Conservation (phyloP, 2,329 filamentous ascomycete species). For the Aspergillus luchuensis region DNA sequence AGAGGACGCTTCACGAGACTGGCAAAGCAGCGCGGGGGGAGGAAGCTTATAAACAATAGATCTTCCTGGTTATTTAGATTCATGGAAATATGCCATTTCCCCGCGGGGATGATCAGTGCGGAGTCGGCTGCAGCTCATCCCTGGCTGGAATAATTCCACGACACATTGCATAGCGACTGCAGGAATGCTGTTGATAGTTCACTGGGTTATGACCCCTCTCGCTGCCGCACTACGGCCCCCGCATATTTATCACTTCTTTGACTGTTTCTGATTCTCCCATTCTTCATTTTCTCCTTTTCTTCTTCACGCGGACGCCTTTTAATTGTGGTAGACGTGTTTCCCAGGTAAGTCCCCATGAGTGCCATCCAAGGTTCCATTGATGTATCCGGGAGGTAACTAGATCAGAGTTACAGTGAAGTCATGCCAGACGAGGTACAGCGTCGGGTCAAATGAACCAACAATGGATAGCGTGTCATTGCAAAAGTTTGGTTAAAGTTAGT, state of each 20-base stretch:
- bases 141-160: slow-evolving; percentile 1
- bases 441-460: neutral
- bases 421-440: no score
- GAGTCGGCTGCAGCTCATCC: slow-evolving; percentile 5
- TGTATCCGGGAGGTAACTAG: no score
- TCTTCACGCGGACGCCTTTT: no score
- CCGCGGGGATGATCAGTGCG: slow-evolving; percentile 3
- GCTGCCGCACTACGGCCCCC: no score
- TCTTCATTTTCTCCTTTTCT: no score
- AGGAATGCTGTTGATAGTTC: neutral
- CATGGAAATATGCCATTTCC: neutral
- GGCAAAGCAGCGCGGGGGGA: neutral
- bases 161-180: neutral
- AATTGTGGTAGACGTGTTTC: no score
- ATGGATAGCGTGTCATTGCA: neutral
- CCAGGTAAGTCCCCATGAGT: no score
- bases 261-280: no score
- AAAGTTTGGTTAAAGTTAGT: neutral
- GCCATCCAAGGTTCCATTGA: no score
- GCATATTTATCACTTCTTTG: no score
- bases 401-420: no score
- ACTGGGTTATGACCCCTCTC: neutral
- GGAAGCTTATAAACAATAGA: neutral
- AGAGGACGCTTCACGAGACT: neutral
- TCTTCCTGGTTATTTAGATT: neutral